Conservation (phyloP, 768 basidiomycete species). For the Pholiota microspora region DNA sequence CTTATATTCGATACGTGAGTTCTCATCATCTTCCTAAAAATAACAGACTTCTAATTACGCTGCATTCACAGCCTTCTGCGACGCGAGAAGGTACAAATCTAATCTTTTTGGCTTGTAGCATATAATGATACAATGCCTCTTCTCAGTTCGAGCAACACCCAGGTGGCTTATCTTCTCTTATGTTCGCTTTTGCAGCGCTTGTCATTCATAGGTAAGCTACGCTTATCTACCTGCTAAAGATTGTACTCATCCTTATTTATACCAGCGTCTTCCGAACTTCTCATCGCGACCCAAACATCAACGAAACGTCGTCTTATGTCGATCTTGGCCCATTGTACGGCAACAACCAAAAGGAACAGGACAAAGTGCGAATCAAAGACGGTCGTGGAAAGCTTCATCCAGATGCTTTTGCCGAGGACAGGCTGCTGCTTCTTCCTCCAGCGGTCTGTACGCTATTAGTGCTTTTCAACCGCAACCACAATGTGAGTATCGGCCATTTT, state of each 20-base stretch:
- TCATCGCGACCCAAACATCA: conserved; percentile 62
- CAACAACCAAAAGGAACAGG: conserved; percentile 57
- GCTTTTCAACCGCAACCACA: conserved; percentile 90
- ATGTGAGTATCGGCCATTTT: conserved; percentile 43
- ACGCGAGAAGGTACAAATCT: conserved; percentile 57
- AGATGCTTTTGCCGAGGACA: conserved; percentile 78
- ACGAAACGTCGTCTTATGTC: conserved; percentile 85
- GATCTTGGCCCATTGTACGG: conserved; percentile 86
- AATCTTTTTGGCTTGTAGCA: conserved; percentile 5
- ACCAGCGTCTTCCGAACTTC: conserved; percentile 80
- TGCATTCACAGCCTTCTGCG: conserved; percentile 47
- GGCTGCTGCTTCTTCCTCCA: conserved; percentile 77
- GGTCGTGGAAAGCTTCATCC: conserved; percentile 68
- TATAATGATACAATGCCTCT: not conserved
- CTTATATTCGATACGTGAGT: conserved; percentile 74
- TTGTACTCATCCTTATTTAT: conserved; percentile 1
- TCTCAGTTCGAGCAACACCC: conserved; percentile 77
- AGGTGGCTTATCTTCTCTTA: conserved; percentile 71
- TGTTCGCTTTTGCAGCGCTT: conserved; percentile 82
- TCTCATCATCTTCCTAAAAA: not conserved
- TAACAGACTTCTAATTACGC: not conserved
- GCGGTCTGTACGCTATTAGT: conserved; percentile 72
- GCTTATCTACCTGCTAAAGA: not conserved
- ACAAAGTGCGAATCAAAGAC: conserved; percentile 53
- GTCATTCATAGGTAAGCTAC: conserved; percentile 68